Evolutionary conservation across 2,329 filamentous ascomycete species (phyloP).

Genomic region (Aureobasidium sp.): DNA sequence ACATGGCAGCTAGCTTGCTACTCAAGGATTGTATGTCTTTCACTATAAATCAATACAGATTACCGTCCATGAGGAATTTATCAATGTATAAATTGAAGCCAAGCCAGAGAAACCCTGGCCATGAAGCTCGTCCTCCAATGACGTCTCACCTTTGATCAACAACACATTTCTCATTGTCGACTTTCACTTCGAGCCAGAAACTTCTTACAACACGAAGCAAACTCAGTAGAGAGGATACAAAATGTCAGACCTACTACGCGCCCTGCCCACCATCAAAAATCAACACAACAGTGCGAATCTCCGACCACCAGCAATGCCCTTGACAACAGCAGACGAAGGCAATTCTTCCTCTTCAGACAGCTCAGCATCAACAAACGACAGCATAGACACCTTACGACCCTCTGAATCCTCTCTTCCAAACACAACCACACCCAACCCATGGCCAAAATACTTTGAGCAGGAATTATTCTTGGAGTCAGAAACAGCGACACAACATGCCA

Average conservation of each 20-base stretch:
- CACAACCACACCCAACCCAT: constrained; percentile 63
- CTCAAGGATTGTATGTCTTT: not conserved
- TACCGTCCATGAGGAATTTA: not conserved
- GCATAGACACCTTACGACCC: constrained; percentile 45
- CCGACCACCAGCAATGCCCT: constrained; percentile 24
- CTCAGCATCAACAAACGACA: constrained; percentile 87
- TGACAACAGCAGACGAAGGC: constrained; percentile 34
- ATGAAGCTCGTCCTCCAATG: not conserved
- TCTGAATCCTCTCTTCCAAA: constrained; percentile 27
- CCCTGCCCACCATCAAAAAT: constrained; percentile 12
- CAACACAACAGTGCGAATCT: not conserved
- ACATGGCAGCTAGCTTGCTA: too few relatives aligned
- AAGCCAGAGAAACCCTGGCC: not conserved
- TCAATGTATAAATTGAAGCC: not conserved
- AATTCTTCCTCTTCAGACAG: constrained; percentile 50
- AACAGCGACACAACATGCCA: constrained; percentile 40
- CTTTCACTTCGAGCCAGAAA: not conserved
- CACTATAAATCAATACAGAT: too few relatives aligned
- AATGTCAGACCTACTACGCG: constrained; percentile 16
- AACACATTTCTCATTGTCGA: not conserved
- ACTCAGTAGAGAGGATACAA: not conserved
- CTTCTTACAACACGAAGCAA: not conserved
- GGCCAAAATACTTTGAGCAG: constrained; percentile 86
- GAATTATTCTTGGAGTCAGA: constrained; percentile 64
- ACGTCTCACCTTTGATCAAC: not conserved